Conservation (phyloP, 306 rosid genomes). For the Quillaja saponaria region DNA sequence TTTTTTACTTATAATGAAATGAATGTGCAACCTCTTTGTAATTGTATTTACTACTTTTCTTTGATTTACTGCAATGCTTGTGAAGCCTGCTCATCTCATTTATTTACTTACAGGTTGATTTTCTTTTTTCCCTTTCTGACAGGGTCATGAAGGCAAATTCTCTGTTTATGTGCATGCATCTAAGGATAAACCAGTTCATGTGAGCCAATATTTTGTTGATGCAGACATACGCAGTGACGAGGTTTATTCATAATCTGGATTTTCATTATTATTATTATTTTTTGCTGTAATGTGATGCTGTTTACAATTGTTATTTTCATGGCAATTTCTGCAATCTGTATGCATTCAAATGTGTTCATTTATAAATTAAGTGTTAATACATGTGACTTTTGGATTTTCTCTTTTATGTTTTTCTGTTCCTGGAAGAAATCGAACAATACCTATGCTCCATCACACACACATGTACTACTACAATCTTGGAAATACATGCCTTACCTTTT, state of each 20-base stretch:
- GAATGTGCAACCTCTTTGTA: conserved; percentile 9
- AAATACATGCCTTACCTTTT: too few species aligned
- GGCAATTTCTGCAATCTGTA: too few species aligned
- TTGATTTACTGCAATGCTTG: conserved; percentile 21
- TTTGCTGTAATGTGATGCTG: background rate
- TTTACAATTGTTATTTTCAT: background rate
- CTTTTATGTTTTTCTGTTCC: background rate
- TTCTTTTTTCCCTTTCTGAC: conserved; percentile 44
- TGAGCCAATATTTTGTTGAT: conserved; percentile 73
- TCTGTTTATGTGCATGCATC: conserved; percentile 97
- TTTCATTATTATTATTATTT: conserved; percentile 27
- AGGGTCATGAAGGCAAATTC: conserved; percentile 98
- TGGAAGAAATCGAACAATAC: background rate
- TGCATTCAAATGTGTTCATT: background rate
- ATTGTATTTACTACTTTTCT: conserved; percentile 21
- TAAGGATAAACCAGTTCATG: conserved; percentile 75
- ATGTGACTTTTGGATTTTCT: background rate
- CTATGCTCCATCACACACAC: too few species aligned
- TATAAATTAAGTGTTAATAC: conserved; percentile 5
- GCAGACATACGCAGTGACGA: conserved; percentile 82
- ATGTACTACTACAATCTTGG: too few species aligned
- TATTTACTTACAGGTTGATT: conserved; percentile 34
- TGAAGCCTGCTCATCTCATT: conserved; percentile 16
- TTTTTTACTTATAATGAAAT: background rate
- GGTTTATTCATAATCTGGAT: conserved; percentile 43